Evolutionary conservation across 2,329 filamentous ascomycete species (phyloP), one percentile per base, ranked within the genome.

Genomic region (Cyclaneusma minus): DNA sequence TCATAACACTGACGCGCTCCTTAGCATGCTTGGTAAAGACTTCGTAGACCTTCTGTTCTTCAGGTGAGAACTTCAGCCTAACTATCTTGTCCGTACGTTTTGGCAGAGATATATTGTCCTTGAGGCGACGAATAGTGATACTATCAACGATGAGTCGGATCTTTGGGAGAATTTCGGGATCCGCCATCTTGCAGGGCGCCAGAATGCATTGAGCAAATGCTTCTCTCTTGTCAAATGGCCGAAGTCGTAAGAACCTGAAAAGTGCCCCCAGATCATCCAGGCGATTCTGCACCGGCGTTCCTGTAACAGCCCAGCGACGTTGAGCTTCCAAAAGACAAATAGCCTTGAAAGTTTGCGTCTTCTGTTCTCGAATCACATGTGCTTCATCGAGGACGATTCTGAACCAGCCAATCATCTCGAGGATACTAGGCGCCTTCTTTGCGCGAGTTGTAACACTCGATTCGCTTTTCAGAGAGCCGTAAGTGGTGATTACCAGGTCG

Each of bases 291-390:
- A 95, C 81, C 0, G 85, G 89, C 0, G 89, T 95, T 29, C 87
- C 89, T 0, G 89, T 95, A n/a, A 95, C 82, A 3, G 85, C 87
- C 89, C 89, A 98, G 17, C 85, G 75, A 16, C 85, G 71, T 43
- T 80, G 68, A 3, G 84, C 81, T 33, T 79, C 65, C 3, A 95
- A 59, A 12, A 70, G 67, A 36, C 83, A 85, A 12, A 89, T 81
- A 3, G 82, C 81, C 47, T 85, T 83, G 28, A 84, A 91, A 38
- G 87, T 78, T 21, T 79, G 59, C 1, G 84, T 87, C 3, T 62
- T 68, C 35, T 81, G 76, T 40, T 91, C 87, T 14, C 89, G 80
- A 37, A 98, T 95, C 51, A 80, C 80, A 48, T 98, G 89, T 1
- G 85, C 89, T 52, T 98, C 87, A 36, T 95, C 87, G 2, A 95